Evolutionary conservation across 495 filamentous ascomycete species (phyloP), one percentile per base, ranked within the genome.

Genomic region (Tirmania nivea): DNA sequence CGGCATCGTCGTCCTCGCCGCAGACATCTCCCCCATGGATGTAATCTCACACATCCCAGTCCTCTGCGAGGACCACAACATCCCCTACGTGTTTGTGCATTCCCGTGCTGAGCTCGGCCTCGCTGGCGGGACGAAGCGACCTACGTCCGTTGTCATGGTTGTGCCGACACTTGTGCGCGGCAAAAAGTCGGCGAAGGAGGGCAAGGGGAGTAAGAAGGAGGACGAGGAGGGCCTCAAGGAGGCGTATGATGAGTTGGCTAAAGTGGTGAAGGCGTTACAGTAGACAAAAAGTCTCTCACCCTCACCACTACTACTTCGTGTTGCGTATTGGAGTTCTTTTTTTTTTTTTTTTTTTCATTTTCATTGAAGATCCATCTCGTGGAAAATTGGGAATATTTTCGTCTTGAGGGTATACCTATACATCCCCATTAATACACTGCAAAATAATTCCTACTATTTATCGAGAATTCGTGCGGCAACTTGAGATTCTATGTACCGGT

Each of bases 31-130:
- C 20, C 90, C 90, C 55, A 84, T 87, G 81, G 88, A 95, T 65
- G 87, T 95, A 61, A 94, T 96, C 70, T 88, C 84, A 50, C 90
- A 96, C 69, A 83, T 99, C 59, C 90, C 90, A 52, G 82, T 96
- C 14, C 79, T 96, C 48, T 96, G 92, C 75, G 90, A 99, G 70
- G 87, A 95, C 69, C 87, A 94, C 73, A 80, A 80, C n/a, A 81
- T 94, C 52, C 89, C 88, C 4, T 99, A 96, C 69, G 72, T 96
- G 59, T 99, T 85, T 69, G 81, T 96, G 56, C 74, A 78, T 34
- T 85, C 79, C 50, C 79, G 90, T 56, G 86, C 83, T 52, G 86
- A 95, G 68, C 77, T 99, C 47, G 92, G 92, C 60, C 80, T 83
- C 53, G 87, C 90, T 25, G 85, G 86, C 25, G 79, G 77, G 57